These are phyloP conservation scores for Massospora cicadina DNA, from an alignment of 371 early-diverging fungal genomes.

Conservation along the genomic window DNA sequence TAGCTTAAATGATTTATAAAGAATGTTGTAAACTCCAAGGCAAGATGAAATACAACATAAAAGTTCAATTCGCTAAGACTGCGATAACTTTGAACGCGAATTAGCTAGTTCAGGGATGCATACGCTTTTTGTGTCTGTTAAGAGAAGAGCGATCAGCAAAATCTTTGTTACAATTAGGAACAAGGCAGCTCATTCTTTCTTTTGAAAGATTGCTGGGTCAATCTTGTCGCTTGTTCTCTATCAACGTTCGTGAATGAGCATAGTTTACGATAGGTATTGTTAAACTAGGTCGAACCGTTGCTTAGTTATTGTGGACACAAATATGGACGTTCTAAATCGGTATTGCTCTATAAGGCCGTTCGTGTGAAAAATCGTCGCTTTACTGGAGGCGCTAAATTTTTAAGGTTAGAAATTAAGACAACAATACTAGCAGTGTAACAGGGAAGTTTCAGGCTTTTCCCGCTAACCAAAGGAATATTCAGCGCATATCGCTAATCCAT, in stretches of 20 bases:
- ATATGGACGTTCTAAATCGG: not conserved
- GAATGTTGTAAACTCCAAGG: too few species aligned
- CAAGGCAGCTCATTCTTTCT: not conserved
- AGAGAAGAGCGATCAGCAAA: constrained; percentile 5
- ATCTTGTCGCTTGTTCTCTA: too few species aligned
- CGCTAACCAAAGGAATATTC: not conserved
- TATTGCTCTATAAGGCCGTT: not conserved
- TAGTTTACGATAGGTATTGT: not conserved
- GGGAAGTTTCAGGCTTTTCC: not conserved
- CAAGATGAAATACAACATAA: too few species aligned
- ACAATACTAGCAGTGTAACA: not conserved
- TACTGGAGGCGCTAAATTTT: not conserved
- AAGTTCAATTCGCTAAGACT: too few species aligned
- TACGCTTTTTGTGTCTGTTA: constrained; percentile 9
- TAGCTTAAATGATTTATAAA: too few species aligned
- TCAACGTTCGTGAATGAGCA: too few species aligned
- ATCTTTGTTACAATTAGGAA: constrained; percentile 7
- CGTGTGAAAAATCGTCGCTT: not conserved
- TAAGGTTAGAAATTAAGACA: too few species aligned
- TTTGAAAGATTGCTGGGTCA: not conserved
- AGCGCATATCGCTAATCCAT: not conserved
- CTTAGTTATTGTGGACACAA: not conserved
- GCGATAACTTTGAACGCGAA: not conserved
- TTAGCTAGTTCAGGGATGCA: constrained; percentile 1
- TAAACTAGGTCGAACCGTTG: not conserved